A percentile compares a stretch with the other conserved stretches of the same genome.
Conservation (phyloP, 352 stramenopile species). For the Globisporangium spinosum region DNA sequence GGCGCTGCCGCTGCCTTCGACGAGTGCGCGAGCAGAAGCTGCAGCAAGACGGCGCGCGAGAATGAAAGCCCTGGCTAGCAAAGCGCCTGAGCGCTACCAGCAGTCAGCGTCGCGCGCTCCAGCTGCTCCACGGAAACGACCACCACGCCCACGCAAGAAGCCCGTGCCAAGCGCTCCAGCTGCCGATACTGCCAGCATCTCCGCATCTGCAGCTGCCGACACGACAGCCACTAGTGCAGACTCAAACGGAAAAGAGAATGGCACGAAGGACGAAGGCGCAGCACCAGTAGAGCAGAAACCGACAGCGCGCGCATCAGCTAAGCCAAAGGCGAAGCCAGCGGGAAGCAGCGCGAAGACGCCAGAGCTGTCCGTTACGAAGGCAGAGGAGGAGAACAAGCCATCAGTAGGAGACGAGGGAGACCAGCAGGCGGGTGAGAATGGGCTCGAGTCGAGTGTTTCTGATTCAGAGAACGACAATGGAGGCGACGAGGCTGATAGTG, state of each 20-base stretch:
- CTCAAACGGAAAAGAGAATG: conserved; percentile 13
- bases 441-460: background rate
- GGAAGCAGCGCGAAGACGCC: background rate
- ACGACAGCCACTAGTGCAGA: background rate
- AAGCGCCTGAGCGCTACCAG: background rate
- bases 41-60: conserved; percentile 1
- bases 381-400: background rate
- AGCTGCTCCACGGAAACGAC: conserved; percentile 17
- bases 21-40: background rate
- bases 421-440: background rate
- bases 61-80: conserved; percentile 9
- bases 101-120: conserved; percentile 9
- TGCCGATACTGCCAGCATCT: background rate
- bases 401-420: background rate
- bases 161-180: background rate
- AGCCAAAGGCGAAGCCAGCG: conserved; percentile 1
- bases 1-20: conserved; percentile 3
- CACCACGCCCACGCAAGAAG: conserved; percentile 20
- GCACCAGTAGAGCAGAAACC: background rate
- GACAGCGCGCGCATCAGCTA: background rate
- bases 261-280: conserved; percentile 1
- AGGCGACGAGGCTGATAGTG: background rate
- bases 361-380: background rate
- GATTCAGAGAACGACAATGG: conserved; percentile 1
- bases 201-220: background rate